These are phyloP conservation scores for Talaromyces adpressus DNA, from an alignment of 495 filamentous ascomycete species.

Conservation along the genomic window DNA sequence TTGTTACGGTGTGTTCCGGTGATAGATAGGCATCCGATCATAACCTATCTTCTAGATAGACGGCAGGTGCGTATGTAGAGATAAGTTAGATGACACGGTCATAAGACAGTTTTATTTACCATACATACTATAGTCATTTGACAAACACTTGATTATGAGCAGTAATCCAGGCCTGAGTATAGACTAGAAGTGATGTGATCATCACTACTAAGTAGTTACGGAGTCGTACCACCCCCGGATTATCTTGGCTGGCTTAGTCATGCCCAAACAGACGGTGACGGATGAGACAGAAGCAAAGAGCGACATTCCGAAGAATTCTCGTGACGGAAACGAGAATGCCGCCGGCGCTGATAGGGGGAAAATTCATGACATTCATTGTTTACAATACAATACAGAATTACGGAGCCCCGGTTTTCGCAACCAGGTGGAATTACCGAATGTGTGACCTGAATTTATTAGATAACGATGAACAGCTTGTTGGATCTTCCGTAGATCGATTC, in stretches of 20 bases:
- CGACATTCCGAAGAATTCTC: slow-evolving; percentile 7
- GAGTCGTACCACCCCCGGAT: neutral
- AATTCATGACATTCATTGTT: neutral
- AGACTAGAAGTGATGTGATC: neutral
- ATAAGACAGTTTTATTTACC: neutral
- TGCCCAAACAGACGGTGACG: neutral
- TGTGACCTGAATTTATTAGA: neutral
- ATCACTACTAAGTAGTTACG: neutral
- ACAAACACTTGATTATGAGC: neutral
- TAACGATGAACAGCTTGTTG: neutral
- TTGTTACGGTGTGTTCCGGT: neutral
- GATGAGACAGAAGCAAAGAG: neutral
- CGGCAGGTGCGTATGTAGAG: neutral
- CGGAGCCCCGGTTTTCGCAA: neutral
- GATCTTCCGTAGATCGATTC: neutral
- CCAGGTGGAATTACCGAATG: neutral
- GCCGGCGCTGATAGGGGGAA: neutral
- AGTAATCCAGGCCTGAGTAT: neutral
- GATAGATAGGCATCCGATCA: neutral
- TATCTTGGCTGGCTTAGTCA: neutral
- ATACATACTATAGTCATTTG: neutral
- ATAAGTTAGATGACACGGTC: neutral
- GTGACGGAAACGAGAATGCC: neutral
- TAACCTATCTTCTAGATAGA: neutral
- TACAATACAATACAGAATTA: neutral